A percentile compares a stretch with the other conserved stretches of the same genome.
Conservation (phyloP, 495 filamentous ascomycete species). For the Penicillium mononematosum region DNA sequence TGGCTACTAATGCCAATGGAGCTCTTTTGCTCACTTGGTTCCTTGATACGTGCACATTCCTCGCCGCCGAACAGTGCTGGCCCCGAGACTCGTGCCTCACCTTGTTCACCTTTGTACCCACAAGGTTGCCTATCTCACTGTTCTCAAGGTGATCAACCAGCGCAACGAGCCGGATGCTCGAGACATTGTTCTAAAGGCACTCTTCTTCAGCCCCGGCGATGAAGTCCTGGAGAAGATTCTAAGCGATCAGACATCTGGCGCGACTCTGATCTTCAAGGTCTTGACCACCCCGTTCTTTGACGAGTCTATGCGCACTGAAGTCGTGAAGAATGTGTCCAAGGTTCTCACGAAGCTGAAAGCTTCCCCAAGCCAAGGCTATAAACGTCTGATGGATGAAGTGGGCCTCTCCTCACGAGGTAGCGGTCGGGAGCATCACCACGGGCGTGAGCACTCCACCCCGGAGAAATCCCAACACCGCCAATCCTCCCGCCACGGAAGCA, state of each 20-base stretch:
- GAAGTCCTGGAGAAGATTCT: conserved; percentile 87
- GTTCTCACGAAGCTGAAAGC: conserved; percentile 89
- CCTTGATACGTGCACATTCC: conserved; percentile 96
- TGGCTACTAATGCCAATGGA: conserved; percentile 95
- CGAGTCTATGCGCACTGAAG: conserved; percentile 80
- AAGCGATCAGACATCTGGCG: conserved; percentile 86
- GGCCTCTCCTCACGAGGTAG: conserved; percentile 68
- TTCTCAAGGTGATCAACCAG: conserved; percentile 98
- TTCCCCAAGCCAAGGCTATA: conserved; percentile 92
- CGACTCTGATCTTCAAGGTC: conserved; percentile 96
- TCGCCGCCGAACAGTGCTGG: conserved; percentile 84
- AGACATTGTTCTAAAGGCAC: conserved; percentile 84
- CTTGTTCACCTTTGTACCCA: conserved; percentile 97
- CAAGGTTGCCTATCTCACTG: conserved; percentile 96
- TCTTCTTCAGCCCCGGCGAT: conserved; percentile 93
- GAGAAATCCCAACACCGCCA: conserved; percentile 52
- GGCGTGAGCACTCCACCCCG: conserved; percentile 41
- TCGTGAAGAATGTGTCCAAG: conserved; percentile 86
- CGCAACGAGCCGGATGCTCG: conserved; percentile 90
- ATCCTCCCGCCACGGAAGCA: conserved; percentile 46
- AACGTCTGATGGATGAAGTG: conserved; percentile 97
- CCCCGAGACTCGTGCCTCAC: conserved; percentile 89
- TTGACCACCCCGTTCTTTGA: conserved; percentile 97
- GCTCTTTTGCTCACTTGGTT: conserved; percentile 96
- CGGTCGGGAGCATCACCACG: conserved; percentile 47